Evolutionary conservation across 352 stramenopile species (phyloP), one percentile per base, ranked within the genome.

Genomic region (Pythium insidiosum): DNA sequence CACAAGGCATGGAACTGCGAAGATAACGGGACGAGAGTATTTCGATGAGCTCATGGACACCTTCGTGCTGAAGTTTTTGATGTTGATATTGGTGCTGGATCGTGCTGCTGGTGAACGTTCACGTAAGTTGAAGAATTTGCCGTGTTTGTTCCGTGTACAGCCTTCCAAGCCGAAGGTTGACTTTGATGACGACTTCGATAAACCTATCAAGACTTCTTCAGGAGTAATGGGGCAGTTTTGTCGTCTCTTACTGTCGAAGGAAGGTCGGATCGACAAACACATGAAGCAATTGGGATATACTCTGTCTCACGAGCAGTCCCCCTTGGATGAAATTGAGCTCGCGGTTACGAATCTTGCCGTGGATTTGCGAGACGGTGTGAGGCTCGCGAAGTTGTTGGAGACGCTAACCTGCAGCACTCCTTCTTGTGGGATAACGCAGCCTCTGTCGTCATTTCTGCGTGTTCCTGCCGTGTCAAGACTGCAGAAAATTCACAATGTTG

Each of bases 401-500:
- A 73, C 86, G 10, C 51, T 98, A 6, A 89, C 84, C 4, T 25
- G 61, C 35, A 40, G n/a, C 16, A 39, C 28, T 20, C 13, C 37
- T 23, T 13, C 26, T 30, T 11, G 36, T 38, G 37, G 23, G 22
- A 38, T 36, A 20, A 40, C 59, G 11, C 29, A 61, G 15, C 37
- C 43, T 0, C 48, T 98, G 26, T 86, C 96, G 15, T 61, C 50
- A 9, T 86, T 80, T 26, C 70, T 98, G 35, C 80, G 94, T n/a
- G 69, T 98, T 9, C 96, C 96, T 5, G 88, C 94, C 15, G 57
- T 95, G 7, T 97, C 93, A n/a, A 67, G 94, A 13, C 64, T 98
- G 11, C 88, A 98, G 59, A 98, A 98, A 62, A 68, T 98, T 9
- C 89, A 97, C 69, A 99, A 99, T 58, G 82, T 98, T 0, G 78